Conservation (phyloP, 2,329 filamentous ascomycete genomes). For the Paecilomyces variotii region DNA sequence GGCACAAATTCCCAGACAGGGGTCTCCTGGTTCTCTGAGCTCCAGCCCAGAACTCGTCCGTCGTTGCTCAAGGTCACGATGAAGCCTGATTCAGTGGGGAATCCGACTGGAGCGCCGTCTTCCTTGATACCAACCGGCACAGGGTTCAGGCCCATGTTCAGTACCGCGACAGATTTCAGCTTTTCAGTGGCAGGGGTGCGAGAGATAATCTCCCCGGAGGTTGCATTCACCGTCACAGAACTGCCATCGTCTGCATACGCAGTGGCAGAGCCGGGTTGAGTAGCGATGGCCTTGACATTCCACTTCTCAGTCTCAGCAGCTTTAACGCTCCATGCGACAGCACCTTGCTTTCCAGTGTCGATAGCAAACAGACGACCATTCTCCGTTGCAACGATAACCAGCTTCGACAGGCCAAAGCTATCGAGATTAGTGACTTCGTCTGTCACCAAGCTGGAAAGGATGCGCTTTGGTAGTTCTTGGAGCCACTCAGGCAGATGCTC, state of each 20-base stretch:
- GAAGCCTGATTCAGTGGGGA: constrained; percentile 25
- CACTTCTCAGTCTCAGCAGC: constrained; percentile 55
- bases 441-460: constrained; percentile 56
- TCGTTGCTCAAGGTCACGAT: constrained; percentile 35
- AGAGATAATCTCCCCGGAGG: constrained; percentile 35
- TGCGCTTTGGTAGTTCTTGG: constrained; percentile 57
- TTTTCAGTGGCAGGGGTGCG: constrained; percentile 17
- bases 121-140: constrained; percentile 25
- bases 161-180: constrained; percentile 23
- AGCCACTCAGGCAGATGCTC: constrained; percentile 65
- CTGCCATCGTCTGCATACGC: constrained; percentile 56
- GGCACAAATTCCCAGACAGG: constrained; percentile 68
- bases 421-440: constrained; percentile 45
- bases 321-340: constrained; percentile 66
- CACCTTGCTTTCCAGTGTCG: constrained; percentile 65
- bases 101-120: constrained; percentile 25
- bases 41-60: constrained; percentile 38
- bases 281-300: constrained; percentile 60
- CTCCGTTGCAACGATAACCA: constrained; percentile 70
- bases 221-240: constrained; percentile 44
- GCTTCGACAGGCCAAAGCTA: constrained; percentile 81
- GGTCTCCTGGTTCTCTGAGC: constrained; percentile 23
- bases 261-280: constrained; percentile 52
- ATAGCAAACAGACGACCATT: constrained; percentile 73
- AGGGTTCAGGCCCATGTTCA: constrained; percentile 16